Base-by-base conservation (phyloP, 208 protist species). In the Perkinsela sp. region DNA sequence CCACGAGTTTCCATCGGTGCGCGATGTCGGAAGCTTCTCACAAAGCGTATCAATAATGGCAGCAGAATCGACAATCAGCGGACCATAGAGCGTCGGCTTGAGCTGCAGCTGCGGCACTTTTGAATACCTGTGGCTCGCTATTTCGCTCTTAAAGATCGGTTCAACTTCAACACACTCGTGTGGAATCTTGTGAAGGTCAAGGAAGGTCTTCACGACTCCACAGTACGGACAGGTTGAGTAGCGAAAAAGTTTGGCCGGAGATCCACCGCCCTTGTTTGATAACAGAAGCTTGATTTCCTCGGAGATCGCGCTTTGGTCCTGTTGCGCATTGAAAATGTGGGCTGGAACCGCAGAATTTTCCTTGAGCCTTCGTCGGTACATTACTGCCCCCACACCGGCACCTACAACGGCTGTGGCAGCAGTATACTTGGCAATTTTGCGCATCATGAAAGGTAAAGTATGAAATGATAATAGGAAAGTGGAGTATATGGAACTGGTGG, bases 151-250 rank as follows among this genome's bases (percentile, higher is more conserved):
- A 75, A 90, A 81, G 78, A 92, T 87, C 30, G 87, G 87, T 70
- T 92, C 83, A 57, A 92, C 87, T 72, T 92, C 87, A 6, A 92
- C 78, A 29, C 78, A 85, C 16, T 78, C 74, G 73, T 90, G 76
- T 13, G 74, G 74, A 32, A 92, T 78, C 28, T 84, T 73, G 71
- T 80, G 69, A 74, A 80, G 86, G 75, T 90, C 85, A 1, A 92
- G 71, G 68, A 90, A 85, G 16, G 83, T 82, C 76, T 89, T 89
- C 30, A 86, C 80, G 0, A 82, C 90, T 48, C 82, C 83, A 67
- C 84, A 92, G 75, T 83, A 92, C n/a, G 86, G 86, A 75, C 86
- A 92, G 0, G 86, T 90, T 6, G 84, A 85, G 74, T 92, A 92
- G 32, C 84, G 80, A 74, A 78, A 92, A 15, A 92, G 67, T 68